Base-by-base conservation (phyloP, 208 protist genomes). In the Wallacemonas sp. region DNA sequence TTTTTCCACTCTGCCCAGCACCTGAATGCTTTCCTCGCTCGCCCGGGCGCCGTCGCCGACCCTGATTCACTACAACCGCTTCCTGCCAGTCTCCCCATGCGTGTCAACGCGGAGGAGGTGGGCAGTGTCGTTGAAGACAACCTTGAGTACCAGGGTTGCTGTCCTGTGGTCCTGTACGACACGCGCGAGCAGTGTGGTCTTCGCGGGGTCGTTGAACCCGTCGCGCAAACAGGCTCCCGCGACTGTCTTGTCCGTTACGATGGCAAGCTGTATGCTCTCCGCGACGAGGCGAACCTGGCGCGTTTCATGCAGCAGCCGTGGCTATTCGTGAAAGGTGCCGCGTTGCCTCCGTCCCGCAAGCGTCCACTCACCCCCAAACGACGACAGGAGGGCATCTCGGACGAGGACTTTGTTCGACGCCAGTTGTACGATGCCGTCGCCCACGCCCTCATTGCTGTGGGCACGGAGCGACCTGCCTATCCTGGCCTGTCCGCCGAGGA, bases 151-250 rank as follows among this genome's bases (percentile, higher is more conserved):
- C 61, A 79, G 46, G 92, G 89, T 24, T 97, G 89, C 79, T 97
- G 92, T 60, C 92, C 92, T 2, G 92, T 97, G 9, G 58, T 88
- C n/a, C 73, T 97, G 33, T 95, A 92, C 75, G 86, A 94, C 68
- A 96, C 92, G 9, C 87, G 92, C 2, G 75, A 92, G 41, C 65
- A 63, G 15, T 71, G 52, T 26, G 92, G 92, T 12, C 74, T 97
- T 22, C 85, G 91, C 33, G 79, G 86, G 26, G 81, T 89, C 4
- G 33, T 81, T 24, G 86, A 97, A 74, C 89, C 90, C 21, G 44
- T 85, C 12, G 89, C 90, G 0, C 68, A 79, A 58, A 69, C 74
- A 36, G 92, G 92, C 38, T 78, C 77, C 19, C 61, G 71, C 2
- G 66, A 77, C 42, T 90, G 62, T 54, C 41, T 92, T 29, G 92